Conservation (phyloP, 768 basidiomycete species). For the Pleurotus djamor region DNA sequence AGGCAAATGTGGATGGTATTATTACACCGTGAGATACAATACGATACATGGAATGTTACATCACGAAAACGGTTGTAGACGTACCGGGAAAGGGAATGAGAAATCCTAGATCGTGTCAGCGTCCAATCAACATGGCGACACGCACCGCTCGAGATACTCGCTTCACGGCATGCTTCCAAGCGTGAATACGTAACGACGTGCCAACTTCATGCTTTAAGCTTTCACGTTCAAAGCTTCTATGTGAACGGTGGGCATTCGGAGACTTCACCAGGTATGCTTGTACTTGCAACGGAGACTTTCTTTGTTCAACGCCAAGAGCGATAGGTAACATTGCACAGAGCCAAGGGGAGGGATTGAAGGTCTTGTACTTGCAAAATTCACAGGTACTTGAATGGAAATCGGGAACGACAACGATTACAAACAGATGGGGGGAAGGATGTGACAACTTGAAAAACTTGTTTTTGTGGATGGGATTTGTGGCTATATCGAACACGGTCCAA, state of each 20-base stretch:
- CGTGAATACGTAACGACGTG: too few species aligned
- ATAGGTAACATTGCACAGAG: slow-evolving; percentile 6
- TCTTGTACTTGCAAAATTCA: slow-evolving; percentile 45
- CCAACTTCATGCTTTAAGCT: background rate
- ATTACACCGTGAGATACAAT: too few species aligned
- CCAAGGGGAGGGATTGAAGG: slow-evolving; percentile 21
- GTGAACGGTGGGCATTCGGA: too few species aligned
- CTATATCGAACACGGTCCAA: slow-evolving; percentile 50
- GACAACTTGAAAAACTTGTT: slow-evolving; percentile 70
- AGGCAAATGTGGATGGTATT: too few species aligned
- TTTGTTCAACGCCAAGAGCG: background rate
- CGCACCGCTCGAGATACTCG: background rate
- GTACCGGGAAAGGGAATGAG: too few species aligned
- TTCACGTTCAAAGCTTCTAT: background rate
- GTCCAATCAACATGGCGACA: background rate
- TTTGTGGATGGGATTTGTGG: slow-evolving; percentile 29
- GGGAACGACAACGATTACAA: slow-evolving; percentile 51
- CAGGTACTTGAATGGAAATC: slow-evolving; percentile 36
- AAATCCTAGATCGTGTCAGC: too few species aligned
- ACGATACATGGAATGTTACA: too few species aligned
- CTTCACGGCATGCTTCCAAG: background rate
- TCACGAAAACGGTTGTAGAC: too few species aligned
- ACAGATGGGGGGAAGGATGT: slow-evolving; percentile 42
- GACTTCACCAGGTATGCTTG: too few species aligned
- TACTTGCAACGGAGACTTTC: background rate